Evolutionary conservation across 2,329 filamentous ascomycete species (phyloP).

Genomic region (Xylaria sp.): DNA sequence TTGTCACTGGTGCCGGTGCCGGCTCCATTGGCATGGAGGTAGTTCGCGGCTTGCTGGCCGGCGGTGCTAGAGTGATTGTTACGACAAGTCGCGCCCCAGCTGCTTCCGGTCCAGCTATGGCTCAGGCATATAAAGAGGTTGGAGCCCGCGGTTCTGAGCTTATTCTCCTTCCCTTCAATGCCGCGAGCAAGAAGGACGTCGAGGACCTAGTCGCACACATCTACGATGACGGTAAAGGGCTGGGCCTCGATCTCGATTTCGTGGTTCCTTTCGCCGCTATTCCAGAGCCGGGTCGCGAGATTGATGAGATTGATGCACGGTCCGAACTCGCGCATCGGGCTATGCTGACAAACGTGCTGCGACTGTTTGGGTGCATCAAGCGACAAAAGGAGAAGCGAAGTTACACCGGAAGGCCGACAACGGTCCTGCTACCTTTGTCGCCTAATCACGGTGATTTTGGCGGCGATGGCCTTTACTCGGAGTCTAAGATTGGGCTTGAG

Average conservation of each 20-base stretch:
- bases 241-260: constrained; percentile 97
- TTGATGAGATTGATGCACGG: constrained; percentile 94
- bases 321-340: constrained; percentile 98
- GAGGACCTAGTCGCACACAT: constrained; percentile 95
- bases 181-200: constrained; percentile 97
- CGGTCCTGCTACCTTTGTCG: constrained; percentile 93
- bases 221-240: constrained; percentile 92
- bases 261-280: constrained; percentile 97
- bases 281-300: constrained; percentile 95
- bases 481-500: constrained; percentile 96
- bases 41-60: constrained; percentile 94
- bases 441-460: constrained; percentile 99
- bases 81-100: constrained; percentile 96
- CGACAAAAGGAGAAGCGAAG: constrained; percentile 85
- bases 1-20: constrained; percentile 98
- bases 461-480: constrained; percentile 96
- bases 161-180: constrained; percentile 98
- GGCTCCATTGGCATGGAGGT: constrained; percentile 98
- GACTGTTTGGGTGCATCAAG: constrained; percentile 91
- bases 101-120: constrained; percentile 97
- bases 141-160: constrained; percentile 94
- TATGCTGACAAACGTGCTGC: constrained; percentile 96
- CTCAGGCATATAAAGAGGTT: constrained; percentile 86
- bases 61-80: constrained; percentile 94
- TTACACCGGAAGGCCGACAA: constrained; percentile 93